These are phyloP conservation scores for Saturnispora sekii DNA, from an alignment of 805 yeast genomes.

Conservation along the genomic window DNA sequence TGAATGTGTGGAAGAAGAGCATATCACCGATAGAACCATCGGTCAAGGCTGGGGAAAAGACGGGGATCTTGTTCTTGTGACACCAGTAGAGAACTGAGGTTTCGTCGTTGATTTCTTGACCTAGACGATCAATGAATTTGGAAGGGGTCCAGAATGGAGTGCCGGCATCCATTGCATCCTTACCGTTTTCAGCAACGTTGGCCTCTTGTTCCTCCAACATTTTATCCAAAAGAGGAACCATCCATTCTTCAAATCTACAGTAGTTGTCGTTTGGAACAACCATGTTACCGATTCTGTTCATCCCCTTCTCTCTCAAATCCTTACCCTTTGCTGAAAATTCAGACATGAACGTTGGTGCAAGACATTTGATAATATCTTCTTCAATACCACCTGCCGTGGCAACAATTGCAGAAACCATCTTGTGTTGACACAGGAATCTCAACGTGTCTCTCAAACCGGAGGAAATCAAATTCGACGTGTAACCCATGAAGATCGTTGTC, in stretches of 20 bases:
- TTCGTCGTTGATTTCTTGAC: slow-evolving; percentile 92
- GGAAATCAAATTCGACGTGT: slow-evolving; percentile 90
- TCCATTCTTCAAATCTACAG: slow-evolving; percentile 97
- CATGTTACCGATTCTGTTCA: slow-evolving; percentile 96
- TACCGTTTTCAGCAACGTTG: slow-evolving; percentile 44
- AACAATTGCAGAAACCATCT: slow-evolving; percentile 89
- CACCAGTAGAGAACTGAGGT: slow-evolving; percentile 95
- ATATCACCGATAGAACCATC: slow-evolving; percentile 99
- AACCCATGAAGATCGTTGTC: slow-evolving; percentile 90
- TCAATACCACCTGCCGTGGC: slow-evolving; percentile 98
- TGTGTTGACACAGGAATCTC: slow-evolving; percentile 82
- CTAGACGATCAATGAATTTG: slow-evolving; percentile 80
- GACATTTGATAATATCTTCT: slow-evolving; percentile 91
- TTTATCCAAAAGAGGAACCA: slow-evolving; percentile 83
- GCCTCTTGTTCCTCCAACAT: slow-evolving; percentile 84
- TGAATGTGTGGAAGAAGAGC: slow-evolving; percentile 97
- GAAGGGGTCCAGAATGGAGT: slow-evolving; percentile 91
- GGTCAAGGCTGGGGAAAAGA: slow-evolving; percentile 94
- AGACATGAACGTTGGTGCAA: slow-evolving; percentile 94
- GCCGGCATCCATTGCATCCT: slow-evolving; percentile 52
- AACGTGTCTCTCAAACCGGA: slow-evolving; percentile 91
- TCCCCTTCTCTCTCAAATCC: slow-evolving; percentile 81
- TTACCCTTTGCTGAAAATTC: slow-evolving; percentile 79
- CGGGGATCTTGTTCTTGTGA: slow-evolving; percentile 90
- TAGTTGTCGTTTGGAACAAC: slow-evolving; percentile 97